A percentile compares a stretch with the other conserved stretches of the same genome.
phyloP scores from a whole-genome alignment of 495 filamentous ascomycete genomes.

The Podospora fimiseda region DNA sequence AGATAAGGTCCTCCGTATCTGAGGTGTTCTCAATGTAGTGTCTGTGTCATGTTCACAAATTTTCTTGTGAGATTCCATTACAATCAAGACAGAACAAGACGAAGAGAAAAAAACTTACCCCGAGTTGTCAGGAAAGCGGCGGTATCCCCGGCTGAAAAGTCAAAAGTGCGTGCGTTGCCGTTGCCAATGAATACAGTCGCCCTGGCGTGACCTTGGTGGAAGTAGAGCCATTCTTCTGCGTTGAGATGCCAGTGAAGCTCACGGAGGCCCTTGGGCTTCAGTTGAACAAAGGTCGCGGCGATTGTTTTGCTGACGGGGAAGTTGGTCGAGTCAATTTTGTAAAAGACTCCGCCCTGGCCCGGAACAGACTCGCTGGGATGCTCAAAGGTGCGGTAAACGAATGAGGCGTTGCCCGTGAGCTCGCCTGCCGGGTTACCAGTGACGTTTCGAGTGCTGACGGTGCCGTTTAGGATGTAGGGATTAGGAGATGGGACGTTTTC shows the following conservation, averaged over 20 bases:
- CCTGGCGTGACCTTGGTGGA: constrained; percentile 59
- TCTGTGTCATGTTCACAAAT: neutral
- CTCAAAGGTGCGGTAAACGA: constrained; percentile 62
- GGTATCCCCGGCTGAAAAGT: constrained; percentile 67
- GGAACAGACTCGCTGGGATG: constrained; percentile 52
- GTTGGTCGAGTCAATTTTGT: constrained; percentile 57
- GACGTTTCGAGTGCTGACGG: constrained; percentile 53
- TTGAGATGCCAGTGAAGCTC: constrained; percentile 69
- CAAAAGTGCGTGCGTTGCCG: constrained; percentile 57
- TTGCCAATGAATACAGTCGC: constrained; percentile 61
- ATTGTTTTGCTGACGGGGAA: constrained; percentile 57
- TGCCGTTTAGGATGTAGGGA: constrained; percentile 66
- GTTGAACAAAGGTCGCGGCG: constrained; percentile 56
- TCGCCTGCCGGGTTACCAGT: constrained; percentile 49
- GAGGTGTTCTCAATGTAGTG: constrained; percentile 69
- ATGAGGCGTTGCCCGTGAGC: constrained; percentile 45
- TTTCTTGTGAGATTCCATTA: neutral
- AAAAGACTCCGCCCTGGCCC: constrained; percentile 51
- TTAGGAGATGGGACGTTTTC: constrained; percentile 52
- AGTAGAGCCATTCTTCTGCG: constrained; percentile 69
- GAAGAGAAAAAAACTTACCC: constrained; percentile 19
- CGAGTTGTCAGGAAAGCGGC: constrained; percentile 57
- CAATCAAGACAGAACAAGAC: neutral
- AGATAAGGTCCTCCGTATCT: constrained; percentile 59
- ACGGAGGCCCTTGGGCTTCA: constrained; percentile 65